Conservation (phyloP, 768 basidiomycete species). For the Leccinum subgranulosum region DNA sequence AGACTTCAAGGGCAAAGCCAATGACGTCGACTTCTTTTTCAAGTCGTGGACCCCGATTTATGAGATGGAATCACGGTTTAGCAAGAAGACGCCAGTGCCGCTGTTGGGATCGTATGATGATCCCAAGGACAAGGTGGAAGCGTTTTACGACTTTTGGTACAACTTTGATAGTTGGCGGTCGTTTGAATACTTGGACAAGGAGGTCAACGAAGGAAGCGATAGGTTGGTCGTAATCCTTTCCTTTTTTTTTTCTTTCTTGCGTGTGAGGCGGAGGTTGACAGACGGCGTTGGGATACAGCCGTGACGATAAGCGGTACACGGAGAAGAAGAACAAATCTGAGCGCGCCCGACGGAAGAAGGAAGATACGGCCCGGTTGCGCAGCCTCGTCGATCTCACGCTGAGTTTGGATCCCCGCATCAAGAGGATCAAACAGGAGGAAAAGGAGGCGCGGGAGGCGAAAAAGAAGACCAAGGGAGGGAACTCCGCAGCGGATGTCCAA, state of each 20-base stretch:
- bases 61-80: slow-evolving; percentile 91
- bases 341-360: slow-evolving; percentile 94
- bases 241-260: background rate
- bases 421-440: slow-evolving; percentile 93
- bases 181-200: slow-evolving; percentile 98
- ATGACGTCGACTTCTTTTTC: slow-evolving; percentile 65
- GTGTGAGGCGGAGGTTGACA: slow-evolving; percentile 10
- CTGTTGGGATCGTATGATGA: slow-evolving; percentile 68
- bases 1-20: slow-evolving; percentile 49
- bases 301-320: slow-evolving; percentile 97
- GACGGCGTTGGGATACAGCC: slow-evolving; percentile 43
- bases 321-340: slow-evolving; percentile 99
- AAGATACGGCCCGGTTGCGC: slow-evolving; percentile 89
- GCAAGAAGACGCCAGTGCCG: slow-evolving; percentile 79
- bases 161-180: slow-evolving; percentile 98
- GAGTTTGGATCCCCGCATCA: slow-evolving; percentile 89
- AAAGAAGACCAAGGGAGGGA: slow-evolving; percentile 56
- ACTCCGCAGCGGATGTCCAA: slow-evolving; percentile 45
- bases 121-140: slow-evolving; percentile 79
- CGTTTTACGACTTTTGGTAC: slow-evolving; percentile 99
- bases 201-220: slow-evolving; percentile 96
- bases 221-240: slow-evolving; percentile 49
- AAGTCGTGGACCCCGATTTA: slow-evolving; percentile 76
- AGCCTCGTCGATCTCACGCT: slow-evolving; percentile 84
- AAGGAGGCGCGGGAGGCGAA: slow-evolving; percentile 93